phyloP scores from a whole-genome alignment of 345 rosid genomes.

The Salix caprea region DNA sequence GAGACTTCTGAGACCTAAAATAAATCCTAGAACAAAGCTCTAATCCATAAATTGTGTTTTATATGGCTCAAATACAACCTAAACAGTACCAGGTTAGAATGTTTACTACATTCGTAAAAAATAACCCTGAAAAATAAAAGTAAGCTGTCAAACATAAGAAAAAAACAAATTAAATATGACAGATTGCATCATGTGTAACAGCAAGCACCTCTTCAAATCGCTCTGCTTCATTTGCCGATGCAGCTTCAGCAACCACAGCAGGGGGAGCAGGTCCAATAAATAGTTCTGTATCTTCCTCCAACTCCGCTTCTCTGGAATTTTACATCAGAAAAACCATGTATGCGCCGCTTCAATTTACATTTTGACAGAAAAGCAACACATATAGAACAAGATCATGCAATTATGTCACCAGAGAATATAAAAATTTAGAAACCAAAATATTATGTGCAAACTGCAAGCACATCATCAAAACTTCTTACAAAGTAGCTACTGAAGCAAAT shows the following conservation, averaged over 20 bases:
- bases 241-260: constrained; percentile 86
- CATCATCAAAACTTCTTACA: neutral
- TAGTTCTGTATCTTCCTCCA: constrained; percentile 72
- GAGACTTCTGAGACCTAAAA: neutral
- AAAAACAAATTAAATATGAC: neutral
- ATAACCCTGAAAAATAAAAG: neutral
- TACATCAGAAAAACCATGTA: constrained; percentile 5
- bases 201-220: constrained; percentile 80
- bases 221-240: constrained; percentile 87
- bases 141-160: neutral
- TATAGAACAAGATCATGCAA: neutral
- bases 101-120: neutral
- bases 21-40: neutral
- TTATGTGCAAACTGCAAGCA: constrained; percentile 1
- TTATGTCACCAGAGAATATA: neutral
- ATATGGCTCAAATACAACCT: neutral
- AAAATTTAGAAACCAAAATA: neutral
- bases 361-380: neutral
- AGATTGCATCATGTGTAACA: constrained; percentile 3
- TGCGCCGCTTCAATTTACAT: neutral
- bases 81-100: neutral
- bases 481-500: neutral
- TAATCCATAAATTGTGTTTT: neutral
- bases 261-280: constrained; percentile 93
- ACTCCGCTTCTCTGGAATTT: constrained; percentile 66